Conservation (phyloP, 306 rosid species). For the Quercus wislizeni region DNA sequence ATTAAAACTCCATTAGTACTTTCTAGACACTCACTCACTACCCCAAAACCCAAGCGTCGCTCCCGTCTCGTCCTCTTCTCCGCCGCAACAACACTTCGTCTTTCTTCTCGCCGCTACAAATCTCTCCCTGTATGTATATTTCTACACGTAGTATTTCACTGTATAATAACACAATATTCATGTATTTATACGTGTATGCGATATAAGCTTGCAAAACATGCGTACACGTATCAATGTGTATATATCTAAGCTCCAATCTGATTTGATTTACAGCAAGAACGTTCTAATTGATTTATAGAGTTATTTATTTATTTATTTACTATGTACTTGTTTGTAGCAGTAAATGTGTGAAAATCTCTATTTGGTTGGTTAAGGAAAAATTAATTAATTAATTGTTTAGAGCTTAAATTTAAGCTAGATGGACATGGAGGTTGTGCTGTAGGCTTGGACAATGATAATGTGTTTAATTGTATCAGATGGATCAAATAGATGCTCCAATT, state of each 20-base stretch:
- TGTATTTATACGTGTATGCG: neutral
- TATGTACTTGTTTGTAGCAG: too few relatives aligned
- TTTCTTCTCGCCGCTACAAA: neutral
- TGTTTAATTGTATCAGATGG: slow-evolving; percentile 30
- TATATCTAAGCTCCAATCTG: neutral
- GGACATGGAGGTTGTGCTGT: neutral
- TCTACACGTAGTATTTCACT: too few relatives aligned
- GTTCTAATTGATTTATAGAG: neutral
- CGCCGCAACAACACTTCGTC: neutral
- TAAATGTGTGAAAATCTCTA: neutral
- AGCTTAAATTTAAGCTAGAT: too few relatives aligned
- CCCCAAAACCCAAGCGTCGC: neutral
- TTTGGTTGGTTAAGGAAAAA: neutral
- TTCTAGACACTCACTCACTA: neutral
- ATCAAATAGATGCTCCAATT: slow-evolving; percentile 33
- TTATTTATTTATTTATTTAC: neutral
- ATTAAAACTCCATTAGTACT: neutral
- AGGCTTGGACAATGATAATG: neutral
- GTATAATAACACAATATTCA: too few relatives aligned
- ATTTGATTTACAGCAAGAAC: neutral
- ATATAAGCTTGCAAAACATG: neutral
- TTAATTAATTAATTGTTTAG: neutral
- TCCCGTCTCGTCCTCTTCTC: too few relatives aligned
- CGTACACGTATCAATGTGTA: neutral
- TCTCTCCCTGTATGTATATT: neutral